Base-by-base conservation (phyloP, 805 yeast species). In the Blastobotrys chiropterorum region DNA sequence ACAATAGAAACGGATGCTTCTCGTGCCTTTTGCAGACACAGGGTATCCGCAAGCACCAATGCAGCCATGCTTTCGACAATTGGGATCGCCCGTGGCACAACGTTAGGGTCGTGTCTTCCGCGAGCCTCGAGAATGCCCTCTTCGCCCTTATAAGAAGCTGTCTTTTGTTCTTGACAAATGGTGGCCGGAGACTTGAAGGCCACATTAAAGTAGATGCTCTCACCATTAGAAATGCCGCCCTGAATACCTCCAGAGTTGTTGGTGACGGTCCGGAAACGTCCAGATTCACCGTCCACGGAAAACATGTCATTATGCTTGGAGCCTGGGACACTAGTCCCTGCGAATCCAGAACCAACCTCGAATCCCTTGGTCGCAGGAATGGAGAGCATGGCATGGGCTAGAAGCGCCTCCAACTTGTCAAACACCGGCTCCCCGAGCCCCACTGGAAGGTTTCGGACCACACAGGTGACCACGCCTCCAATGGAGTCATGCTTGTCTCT, bases 161-260 rank as follows among this genome's bases (percentile, higher is more conserved):
- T 94, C 42, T 76, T 71, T 75, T 94, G 99, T 63, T 86, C 94
- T 75, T 90, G 95, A 49, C 94, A 82, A 60, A 94, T 94, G 42
- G 99, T 94, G 48, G 99, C 99, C 15, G 96, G 97, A 1, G 98
- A 90, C 75, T 94, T 94, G 81, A 94, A 94, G 2, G 98, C 97
- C 44, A 94, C 92, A 21, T 87, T 85, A 70, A 94, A 94, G 74
- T 86, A 94, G 64, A 94, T 86, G 71, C 86, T 78, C 71, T 94
- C 99, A 61, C 99, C 99, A 67, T 94, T 94, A 49, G 96, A 74
- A 66, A 94, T 94, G 66, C 99, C 99, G 65, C 99, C 99, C 76
- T 94, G 99, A 57, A 90, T 81, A 72, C 99, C 99, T 62, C 98
- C 99, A 15, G 96, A 86, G 71, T 85, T 83, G 74, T 94, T 94